Evolutionary conservation across 106 monocot species (phyloP).

Genomic region (Agapanthus africanus): DNA sequence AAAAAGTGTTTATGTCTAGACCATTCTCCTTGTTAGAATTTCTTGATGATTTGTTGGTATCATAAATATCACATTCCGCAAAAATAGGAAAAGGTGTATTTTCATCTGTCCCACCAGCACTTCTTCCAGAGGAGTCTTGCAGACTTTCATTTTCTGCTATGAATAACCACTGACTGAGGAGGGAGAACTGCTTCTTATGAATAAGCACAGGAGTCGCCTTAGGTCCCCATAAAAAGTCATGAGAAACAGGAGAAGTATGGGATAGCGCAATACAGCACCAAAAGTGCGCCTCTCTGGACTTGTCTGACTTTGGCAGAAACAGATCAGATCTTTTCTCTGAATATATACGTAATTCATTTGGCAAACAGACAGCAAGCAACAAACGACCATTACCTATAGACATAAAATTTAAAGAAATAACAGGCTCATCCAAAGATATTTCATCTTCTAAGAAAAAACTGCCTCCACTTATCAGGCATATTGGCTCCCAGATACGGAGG

Average conservation of each 20-base stretch:
- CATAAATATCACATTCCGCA: constrained; percentile 12
- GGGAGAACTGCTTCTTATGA: constrained; percentile 71
- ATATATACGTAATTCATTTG: constrained; percentile 67
- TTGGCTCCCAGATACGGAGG: constrained; percentile 77
- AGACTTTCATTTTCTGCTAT: constrained; percentile 22
- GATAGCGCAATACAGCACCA: constrained; percentile 67
- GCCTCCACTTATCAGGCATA: constrained; percentile 48
- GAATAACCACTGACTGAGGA: constrained; percentile 56
- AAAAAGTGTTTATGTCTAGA: not conserved
- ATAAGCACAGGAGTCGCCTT: constrained; percentile 57
- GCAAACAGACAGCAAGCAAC: constrained; percentile 69
- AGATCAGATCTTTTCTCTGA: constrained; percentile 42
- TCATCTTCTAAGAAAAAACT: constrained; percentile 71
- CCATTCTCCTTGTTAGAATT: constrained; percentile 10
- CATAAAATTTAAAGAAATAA: constrained; percentile 59
- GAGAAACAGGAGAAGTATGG: constrained; percentile 25
- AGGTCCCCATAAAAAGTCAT: constrained; percentile 78
- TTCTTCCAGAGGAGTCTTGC: too few relatives aligned
- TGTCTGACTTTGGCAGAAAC: constrained; percentile 17
- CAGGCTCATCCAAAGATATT: constrained; percentile 35
- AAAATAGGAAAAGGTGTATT: constrained; percentile 13
- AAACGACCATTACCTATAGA: constrained; percentile 75
- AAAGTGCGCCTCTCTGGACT: constrained; percentile 21
- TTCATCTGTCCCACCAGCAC: too few relatives aligned
- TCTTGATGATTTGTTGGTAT: constrained; percentile 5